A percentile compares a stretch with the other conserved stretches of the same genome.
phyloP scores from a whole-genome alignment of 352 stramenopile genomes.

The Phytophthora hybrid region DNA sequence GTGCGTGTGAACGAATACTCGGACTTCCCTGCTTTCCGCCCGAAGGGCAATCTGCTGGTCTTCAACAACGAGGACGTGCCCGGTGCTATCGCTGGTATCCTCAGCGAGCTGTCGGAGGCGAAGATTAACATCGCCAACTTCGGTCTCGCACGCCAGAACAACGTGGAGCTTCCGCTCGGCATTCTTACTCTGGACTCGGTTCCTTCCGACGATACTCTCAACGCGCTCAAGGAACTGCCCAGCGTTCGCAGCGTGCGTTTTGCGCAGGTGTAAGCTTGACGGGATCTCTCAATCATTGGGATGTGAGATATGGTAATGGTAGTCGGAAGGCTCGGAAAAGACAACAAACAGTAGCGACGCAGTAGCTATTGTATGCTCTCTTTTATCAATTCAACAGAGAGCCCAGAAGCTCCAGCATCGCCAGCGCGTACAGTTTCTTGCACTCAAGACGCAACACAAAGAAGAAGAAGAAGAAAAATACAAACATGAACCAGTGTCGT shows the following conservation, averaged over 20 bases:
- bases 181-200: slow-evolving; percentile 79
- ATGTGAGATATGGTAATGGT: slow-evolving; percentile 6
- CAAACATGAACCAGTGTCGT: slow-evolving; percentile 13
- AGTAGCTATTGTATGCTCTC: slow-evolving; percentile 26
- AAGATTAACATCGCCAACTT: slow-evolving; percentile 91
- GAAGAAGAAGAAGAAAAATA: slow-evolving; percentile 23
- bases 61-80: slow-evolving; percentile 89
- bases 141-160: slow-evolving; percentile 74
- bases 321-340: slow-evolving; percentile 17
- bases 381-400: slow-evolving; percentile 27
- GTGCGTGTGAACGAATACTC: slow-evolving; percentile 87
- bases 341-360: slow-evolving; percentile 25
- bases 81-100: slow-evolving; percentile 78
- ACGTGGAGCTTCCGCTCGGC: slow-evolving; percentile 66
- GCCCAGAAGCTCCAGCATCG: slow-evolving; percentile 13
- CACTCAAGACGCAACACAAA: slow-evolving; percentile 20
- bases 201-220: slow-evolving; percentile 63
- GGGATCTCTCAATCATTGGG: background rate
- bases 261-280: slow-evolving; percentile 43
- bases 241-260: slow-evolving; percentile 78
- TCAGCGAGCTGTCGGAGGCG: slow-evolving; percentile 69
- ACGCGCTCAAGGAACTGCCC: slow-evolving; percentile 64
- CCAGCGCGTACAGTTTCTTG: slow-evolving; percentile 20
- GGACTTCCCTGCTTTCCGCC: slow-evolving; percentile 85
- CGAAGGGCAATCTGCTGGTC: slow-evolving; percentile 78